Conservation (phyloP, 169 alveolate species). For the Cryptosporidium tyzzeri region DNA sequence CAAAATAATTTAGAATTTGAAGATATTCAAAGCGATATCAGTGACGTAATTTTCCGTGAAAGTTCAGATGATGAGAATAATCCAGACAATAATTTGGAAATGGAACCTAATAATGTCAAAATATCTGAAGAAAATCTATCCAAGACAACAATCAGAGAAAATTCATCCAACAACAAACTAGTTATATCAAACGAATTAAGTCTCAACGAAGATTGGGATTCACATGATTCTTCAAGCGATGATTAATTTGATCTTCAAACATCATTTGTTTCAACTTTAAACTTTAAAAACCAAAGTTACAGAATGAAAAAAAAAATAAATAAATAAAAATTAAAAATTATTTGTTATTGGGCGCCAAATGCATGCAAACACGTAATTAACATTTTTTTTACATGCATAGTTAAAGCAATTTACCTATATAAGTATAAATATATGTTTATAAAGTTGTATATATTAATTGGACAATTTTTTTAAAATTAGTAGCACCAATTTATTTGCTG, state of each 20-base stretch:
- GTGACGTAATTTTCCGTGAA: conserved; percentile 67
- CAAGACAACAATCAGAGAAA: neutral
- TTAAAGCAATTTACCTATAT: neutral
- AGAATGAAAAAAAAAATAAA: no score
- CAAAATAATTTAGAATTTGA: conserved; percentile 26
- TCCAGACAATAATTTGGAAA: neutral
- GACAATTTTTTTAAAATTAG: neutral
- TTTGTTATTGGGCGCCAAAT: neutral
- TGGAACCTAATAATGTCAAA: neutral
- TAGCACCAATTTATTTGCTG: neutral
- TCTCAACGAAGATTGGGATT: neutral
- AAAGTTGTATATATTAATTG: neutral
- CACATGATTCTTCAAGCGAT: conserved; percentile 18
- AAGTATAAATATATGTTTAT: neutral
- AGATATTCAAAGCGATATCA: conserved; percentile 66
- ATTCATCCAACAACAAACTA: neutral
- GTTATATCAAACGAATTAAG: neutral
- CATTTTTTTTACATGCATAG: neutral
- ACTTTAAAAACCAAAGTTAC: neutral
- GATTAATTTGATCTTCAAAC: neutral
- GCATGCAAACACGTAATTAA: neutral
- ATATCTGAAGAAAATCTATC: neutral
- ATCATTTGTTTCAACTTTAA: neutral
- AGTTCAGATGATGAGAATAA: conserved; percentile 56
- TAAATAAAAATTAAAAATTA: neutral